Evolutionary conservation across 1,284 basidiomycete species (phyloP), one percentile per base, ranked within the genome.

Genomic region (Kalmanozyma brasiliensis): DNA sequence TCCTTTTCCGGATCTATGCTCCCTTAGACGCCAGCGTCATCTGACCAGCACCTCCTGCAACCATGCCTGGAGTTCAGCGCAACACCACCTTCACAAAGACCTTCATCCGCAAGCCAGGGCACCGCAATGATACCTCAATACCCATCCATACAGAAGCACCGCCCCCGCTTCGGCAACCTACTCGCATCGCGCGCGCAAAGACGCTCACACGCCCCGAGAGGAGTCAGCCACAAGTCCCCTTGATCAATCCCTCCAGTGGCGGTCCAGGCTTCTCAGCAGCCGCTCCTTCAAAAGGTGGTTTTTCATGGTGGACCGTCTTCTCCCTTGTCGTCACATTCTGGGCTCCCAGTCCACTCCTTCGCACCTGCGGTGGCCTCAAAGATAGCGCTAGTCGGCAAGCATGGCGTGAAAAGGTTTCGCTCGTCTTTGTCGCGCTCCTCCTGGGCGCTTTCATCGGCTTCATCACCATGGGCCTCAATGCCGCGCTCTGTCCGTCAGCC

Each of bases 401-500:
- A 20, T 81, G 80, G 80, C 70, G 80, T 41, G 80, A 82, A 49
- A 82, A 82, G 59, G 67, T 82, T 9, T 61, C 78, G 2, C 72
- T 82, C 37, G 74, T 77, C 36, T 63, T 73, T 41, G 29, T 78
- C 19, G 76, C 79, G 14, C 38, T 74, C n/a, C 29, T 67, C 22
- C 84, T 97, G 22, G 96, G 94, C 73, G 89, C 85, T 20, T 83
- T 87, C 44, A 88, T 98, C 49, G 95, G 92, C 9, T 99, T 98
- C 83, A 87, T 91, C 59, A 98, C 96, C 42, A 92, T 99, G 79
- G 96, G 94, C 17, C 88, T 97, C 56, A 93, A 97, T 83, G 89
- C 89, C 67, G 91, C 92, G 20, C 87, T 99, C 26, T 99, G 95
- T 84, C 94, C 94, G 0, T 84, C 86, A 40, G 63, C 71, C 22